Conservation (phyloP, 129 eudicot species). For the Mikania micrantha region DNA sequence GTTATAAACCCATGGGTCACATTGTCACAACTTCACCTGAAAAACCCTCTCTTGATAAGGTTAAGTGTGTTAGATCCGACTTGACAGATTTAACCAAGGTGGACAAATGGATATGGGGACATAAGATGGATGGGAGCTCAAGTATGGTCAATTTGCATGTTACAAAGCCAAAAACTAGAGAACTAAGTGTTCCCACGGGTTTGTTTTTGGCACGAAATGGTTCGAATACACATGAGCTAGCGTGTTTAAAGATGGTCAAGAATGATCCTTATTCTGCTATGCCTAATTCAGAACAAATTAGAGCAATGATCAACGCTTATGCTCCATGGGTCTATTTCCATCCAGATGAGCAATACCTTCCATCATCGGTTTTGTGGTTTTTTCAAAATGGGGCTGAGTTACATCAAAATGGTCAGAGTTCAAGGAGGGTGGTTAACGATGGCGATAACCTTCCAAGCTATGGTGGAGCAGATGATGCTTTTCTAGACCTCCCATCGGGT, state of each 20-base stretch:
- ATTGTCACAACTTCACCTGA: constrained; percentile 37
- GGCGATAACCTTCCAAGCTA: constrained; percentile 31
- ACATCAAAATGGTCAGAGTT: constrained; percentile 3
- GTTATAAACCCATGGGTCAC: too few relatives aligned
- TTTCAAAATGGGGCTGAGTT: constrained; percentile 29
- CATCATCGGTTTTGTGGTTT: constrained; percentile 33
- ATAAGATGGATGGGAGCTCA: too few relatives aligned
- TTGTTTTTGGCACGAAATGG: constrained; percentile 28
- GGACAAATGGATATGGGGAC: too few relatives aligned
- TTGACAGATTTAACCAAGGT: too few relatives aligned
- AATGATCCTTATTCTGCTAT: constrained; percentile 9
- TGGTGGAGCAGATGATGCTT: constrained; percentile 22
- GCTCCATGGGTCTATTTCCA: constrained; percentile 34
- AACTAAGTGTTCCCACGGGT: constrained; percentile 20
- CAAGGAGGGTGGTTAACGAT: background rate
- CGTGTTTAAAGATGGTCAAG: constrained; percentile 21
- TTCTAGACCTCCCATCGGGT: constrained; percentile 34
- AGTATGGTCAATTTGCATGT: too few relatives aligned
- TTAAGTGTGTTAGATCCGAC: constrained; percentile 31
- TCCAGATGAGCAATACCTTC: constrained; percentile 30
- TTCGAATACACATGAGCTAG: too few relatives aligned
- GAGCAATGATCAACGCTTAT: constrained; percentile 12
- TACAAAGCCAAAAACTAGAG: constrained; percentile 8
- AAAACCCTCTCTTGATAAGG: constrained; percentile 25
- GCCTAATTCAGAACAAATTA: constrained; percentile 28